Evolutionary conservation across 345 rosid genomes (phyloP).

Genomic region (Brassica juncea): DNA sequence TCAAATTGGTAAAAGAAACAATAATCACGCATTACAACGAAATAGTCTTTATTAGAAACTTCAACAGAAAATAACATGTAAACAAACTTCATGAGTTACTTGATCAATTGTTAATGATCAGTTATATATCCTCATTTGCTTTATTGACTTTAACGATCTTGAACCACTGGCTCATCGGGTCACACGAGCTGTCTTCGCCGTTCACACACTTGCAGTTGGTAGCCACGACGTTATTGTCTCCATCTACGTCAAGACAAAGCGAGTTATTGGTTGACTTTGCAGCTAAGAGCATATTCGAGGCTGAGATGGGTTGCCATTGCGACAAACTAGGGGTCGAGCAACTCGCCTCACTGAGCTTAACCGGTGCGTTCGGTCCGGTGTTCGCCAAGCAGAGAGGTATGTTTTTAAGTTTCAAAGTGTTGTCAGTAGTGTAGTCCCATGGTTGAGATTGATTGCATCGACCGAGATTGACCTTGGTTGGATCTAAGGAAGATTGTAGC

Average conservation of each 20-base stretch:
- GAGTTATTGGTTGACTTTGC: constrained; percentile 46
- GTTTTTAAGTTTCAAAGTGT: constrained; percentile 41
- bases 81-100: not conserved
- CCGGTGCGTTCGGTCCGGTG: constrained; percentile 35
- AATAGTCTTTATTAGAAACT: not conserved
- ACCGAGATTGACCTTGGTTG: constrained; percentile 51
- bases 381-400: constrained; percentile 73
- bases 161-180: constrained; percentile 79
- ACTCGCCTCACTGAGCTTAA: constrained; percentile 44
- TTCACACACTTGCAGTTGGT: constrained; percentile 59
- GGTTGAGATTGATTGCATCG: constrained; percentile 66
- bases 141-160: constrained; percentile 61
- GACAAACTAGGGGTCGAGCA: constrained; percentile 50
- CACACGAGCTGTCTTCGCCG: constrained; percentile 50
- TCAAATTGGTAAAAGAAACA: not conserved
- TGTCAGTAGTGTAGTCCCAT: constrained; percentile 68
- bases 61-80: not conserved
- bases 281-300: constrained; percentile 81
- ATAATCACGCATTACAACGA: not conserved
- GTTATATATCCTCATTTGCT: not conserved
- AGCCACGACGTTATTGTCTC: constrained; percentile 44
- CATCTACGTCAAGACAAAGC: constrained; percentile 77
- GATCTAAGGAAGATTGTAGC: constrained; percentile 44
- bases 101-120: not conserved
- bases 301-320: constrained; percentile 69